Conservation (phyloP, 805 yeast species). For the Candida alai region DNA sequence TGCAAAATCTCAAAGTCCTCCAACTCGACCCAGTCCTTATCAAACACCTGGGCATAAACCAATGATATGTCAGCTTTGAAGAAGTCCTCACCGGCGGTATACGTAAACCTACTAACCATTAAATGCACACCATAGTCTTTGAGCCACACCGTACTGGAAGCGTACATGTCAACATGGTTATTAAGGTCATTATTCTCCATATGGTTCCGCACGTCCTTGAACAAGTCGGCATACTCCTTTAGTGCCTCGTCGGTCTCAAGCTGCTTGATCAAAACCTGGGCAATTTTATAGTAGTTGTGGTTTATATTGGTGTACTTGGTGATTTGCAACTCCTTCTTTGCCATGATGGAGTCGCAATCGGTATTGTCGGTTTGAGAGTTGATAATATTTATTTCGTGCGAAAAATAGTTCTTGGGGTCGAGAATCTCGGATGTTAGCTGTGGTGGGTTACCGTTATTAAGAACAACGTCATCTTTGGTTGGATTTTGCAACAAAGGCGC, state of each 20-base stretch:
- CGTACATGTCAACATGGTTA: constrained; percentile 27
- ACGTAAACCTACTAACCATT: constrained; percentile 28
- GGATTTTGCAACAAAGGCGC: too few species aligned
- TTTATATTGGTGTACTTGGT: too few species aligned
- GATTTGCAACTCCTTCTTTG: too few species aligned
- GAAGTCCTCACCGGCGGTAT: constrained; percentile 18
- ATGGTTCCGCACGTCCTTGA: constrained; percentile 7
- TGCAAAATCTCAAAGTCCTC: constrained; percentile 19
- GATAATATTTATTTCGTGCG: too few species aligned
- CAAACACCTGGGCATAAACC: constrained; percentile 19
- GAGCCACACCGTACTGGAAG: constrained; percentile 31
- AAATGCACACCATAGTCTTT: constrained; percentile 30
- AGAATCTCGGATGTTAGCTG: too few species aligned
- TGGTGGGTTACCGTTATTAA: too few species aligned
- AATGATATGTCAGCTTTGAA: constrained; percentile 25
- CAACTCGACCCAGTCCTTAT: constrained; percentile 21
- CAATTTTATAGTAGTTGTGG: constrained; percentile 8
- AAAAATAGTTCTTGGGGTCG: too few species aligned
- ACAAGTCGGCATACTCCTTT: constrained; percentile 2
- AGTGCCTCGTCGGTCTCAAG: constrained; percentile 6
- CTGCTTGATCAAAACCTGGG: constrained; percentile 4
- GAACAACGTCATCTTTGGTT: too few species aligned
- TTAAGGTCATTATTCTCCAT: constrained; percentile 9
- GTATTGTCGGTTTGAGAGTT: too few species aligned
- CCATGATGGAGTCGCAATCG: too few species aligned